phyloP scores from a whole-genome alignment of 2,329 filamentous ascomycete species.

The Hypoxylon sp. region DNA sequence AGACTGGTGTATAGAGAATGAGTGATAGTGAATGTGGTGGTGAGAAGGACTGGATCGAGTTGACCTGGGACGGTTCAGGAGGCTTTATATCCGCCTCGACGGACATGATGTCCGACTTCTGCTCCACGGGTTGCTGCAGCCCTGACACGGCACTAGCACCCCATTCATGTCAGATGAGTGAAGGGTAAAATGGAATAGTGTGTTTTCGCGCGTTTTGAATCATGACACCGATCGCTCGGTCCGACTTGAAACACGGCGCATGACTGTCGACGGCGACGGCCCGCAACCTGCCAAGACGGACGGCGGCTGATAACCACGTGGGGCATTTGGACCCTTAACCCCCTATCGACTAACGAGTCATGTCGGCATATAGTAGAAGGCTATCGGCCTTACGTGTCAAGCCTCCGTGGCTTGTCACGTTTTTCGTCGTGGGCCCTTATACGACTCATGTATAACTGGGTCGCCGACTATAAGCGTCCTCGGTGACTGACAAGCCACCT shows the following conservation, averaged over 20 bases:
- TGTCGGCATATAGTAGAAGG: background rate
- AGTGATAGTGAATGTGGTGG: constrained; percentile 26
- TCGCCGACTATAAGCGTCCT: background rate
- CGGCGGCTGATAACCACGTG: constrained; percentile 1
- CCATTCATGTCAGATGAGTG: background rate
- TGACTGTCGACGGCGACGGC: background rate
- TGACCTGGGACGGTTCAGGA: background rate
- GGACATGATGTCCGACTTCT: background rate
- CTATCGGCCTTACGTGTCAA: background rate
- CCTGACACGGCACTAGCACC: constrained; percentile 13
- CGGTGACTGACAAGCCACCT: background rate
- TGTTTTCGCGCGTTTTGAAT: constrained; percentile 10
- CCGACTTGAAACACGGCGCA: constrained; percentile 10
- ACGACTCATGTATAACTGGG: constrained; percentile 23
- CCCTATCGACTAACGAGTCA: constrained; percentile 10
- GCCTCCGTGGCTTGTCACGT: background rate
- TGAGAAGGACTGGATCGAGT: background rate
- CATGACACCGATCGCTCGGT: constrained; percentile 7
- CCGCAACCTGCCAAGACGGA: background rate
- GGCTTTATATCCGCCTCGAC: constrained; percentile 8
- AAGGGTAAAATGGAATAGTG: background rate
- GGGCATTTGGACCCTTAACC: background rate
- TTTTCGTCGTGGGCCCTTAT: background rate
- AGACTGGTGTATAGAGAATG: constrained; percentile 19
- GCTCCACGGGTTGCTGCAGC: background rate